Conservation (phyloP, 768 basidiomycete genomes). For the Psilocybe sp. region DNA sequence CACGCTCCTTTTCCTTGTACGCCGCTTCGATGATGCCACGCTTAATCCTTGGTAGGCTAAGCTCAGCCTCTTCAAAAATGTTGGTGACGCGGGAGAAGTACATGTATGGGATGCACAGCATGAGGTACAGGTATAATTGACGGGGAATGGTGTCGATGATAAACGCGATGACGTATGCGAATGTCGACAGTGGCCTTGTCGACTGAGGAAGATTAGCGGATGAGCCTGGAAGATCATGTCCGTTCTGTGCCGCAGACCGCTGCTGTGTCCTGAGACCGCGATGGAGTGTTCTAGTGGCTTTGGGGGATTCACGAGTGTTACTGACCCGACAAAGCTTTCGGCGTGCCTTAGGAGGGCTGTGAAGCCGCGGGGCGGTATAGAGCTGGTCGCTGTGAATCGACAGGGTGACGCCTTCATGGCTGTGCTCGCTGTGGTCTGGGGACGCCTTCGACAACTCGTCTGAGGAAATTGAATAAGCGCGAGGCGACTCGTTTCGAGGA, state of each 20-base stretch:
- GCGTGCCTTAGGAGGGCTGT: no score
- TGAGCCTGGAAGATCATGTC: not conserved
- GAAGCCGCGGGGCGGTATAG: no score
- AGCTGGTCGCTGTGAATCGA: no score
- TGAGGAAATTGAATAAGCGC: no score
- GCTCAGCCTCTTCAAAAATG: conserved; percentile 64
- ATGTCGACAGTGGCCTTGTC: not conserved
- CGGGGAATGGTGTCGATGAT: conserved; percentile 25
- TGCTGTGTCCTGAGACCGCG: no score
- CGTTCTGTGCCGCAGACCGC: not conserved
- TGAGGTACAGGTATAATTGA: conserved; percentile 33
- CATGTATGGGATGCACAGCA: conserved; percentile 60
- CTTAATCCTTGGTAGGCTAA: conserved; percentile 57
- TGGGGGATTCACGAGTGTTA: no score
- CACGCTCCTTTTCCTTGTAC: conserved; percentile 3
- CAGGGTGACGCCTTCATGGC: no score
- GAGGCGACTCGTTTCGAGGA: no score
- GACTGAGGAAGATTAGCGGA: not conserved
- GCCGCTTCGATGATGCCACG: conserved; percentile 34
- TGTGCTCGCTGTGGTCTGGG: no score
- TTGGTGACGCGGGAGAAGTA: conserved; percentile 70
- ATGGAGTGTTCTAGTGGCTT: no score
- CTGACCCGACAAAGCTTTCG: no score
- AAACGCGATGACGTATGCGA: conserved; percentile 14
- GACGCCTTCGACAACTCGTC: no score